Conservation (phyloP, 495 filamentous ascomycete species). For the Cudoniella acicularis region DNA sequence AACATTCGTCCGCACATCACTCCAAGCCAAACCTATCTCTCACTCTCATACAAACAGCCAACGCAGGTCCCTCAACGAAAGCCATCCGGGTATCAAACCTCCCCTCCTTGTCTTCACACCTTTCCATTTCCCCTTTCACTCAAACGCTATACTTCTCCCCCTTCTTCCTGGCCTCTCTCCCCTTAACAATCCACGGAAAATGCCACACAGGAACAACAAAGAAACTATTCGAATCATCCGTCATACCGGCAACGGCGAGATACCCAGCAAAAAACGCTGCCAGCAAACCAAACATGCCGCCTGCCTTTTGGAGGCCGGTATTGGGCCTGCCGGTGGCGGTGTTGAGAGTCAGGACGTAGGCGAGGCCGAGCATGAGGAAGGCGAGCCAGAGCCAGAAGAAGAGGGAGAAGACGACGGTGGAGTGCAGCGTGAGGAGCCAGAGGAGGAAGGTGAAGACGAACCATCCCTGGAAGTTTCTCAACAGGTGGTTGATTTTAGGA, state of each 20-base stretch:
- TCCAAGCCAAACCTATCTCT: too few species aligned
- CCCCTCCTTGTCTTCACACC: too few species aligned
- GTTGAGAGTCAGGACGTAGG: constrained; percentile 53
- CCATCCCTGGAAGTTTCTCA: constrained; percentile 52
- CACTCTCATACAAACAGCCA: too few species aligned
- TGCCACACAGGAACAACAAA: constrained; percentile 92
- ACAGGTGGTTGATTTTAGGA: background rate
- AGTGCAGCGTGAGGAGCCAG: constrained; percentile 84
- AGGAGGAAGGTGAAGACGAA: constrained; percentile 96
- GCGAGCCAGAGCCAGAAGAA: constrained; percentile 93
- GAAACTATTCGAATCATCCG: constrained; percentile 78
- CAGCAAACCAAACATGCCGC: constrained; percentile 77
- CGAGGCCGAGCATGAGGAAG: constrained; percentile 82
- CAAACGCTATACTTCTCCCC: constrained; percentile 10
- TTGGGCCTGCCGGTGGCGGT: constrained; percentile 42
- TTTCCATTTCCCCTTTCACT: background rate
- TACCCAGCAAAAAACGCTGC: constrained; percentile 95
- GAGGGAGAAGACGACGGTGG: constrained; percentile 92
- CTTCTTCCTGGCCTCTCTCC: constrained; percentile 52
- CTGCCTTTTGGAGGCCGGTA: constrained; percentile 62
- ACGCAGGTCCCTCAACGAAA: too few species aligned
- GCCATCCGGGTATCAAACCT: too few species aligned
- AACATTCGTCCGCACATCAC: too few species aligned
- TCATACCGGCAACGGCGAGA: constrained; percentile 93
- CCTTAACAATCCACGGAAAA: constrained; percentile 96